These are phyloP conservation scores for Plenodomus tracheiphilus DNA, from an alignment of 2,329 filamentous ascomycete genomes.

Conservation along the genomic window DNA sequence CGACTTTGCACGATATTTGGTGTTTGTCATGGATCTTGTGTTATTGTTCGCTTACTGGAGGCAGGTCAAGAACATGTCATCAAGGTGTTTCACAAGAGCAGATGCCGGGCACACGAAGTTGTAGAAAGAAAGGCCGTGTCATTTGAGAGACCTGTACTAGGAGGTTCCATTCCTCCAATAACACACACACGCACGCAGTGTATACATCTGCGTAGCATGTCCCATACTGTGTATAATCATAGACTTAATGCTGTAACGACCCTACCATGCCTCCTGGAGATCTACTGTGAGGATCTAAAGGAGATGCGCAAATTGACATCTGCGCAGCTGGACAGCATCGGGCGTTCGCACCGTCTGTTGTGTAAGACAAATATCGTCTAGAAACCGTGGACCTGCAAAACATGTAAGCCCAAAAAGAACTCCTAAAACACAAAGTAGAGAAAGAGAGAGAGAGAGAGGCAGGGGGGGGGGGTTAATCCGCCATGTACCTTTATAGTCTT, in stretches of 20 bases:
- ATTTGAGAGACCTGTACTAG: background rate
- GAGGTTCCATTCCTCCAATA: background rate
- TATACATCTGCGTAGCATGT: background rate
- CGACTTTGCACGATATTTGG: background rate
- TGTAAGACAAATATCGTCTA: slow-evolving; percentile 14
- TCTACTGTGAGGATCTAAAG: background rate
- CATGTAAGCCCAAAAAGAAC: background rate
- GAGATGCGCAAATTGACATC: background rate
- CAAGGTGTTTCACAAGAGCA: background rate
- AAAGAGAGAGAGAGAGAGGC: no score
- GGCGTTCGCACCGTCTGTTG: background rate
- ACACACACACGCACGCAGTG: background rate
- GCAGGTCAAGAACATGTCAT: no score
- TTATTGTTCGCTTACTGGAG: no score
- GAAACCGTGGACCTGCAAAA: slow-evolving; percentile 42
- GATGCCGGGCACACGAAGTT: background rate
- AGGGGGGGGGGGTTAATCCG: no score
- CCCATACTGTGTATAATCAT: background rate
- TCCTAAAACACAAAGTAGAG: background rate
- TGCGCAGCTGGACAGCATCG: background rate
- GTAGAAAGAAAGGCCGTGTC: background rate
- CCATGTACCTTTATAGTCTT: slow-evolving; percentile 88
- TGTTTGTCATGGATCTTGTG: no score
- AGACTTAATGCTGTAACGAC: background rate
- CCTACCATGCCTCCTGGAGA: background rate